Conservation (phyloP, 768 basidiomycete species). For the Chiua virens region DNA sequence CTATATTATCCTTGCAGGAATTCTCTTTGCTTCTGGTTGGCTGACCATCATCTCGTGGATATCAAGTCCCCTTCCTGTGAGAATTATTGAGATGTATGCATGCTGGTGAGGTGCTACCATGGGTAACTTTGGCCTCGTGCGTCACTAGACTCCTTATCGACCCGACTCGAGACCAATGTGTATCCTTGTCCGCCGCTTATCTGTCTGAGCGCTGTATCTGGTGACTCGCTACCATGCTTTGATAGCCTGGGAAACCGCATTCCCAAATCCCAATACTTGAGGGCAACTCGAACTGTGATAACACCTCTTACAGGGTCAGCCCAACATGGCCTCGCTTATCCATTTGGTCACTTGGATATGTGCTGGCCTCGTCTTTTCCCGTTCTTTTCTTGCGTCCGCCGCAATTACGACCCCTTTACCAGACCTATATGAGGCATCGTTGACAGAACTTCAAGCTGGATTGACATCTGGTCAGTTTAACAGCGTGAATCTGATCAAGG, state of each 20-base stretch:
- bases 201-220: background rate
- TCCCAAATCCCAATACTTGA: constrained; percentile 2
- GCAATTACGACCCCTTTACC: constrained; percentile 27
- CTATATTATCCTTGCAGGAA: no score
- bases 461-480: constrained; percentile 36
- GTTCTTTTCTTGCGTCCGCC: constrained; percentile 9
- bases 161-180: background rate
- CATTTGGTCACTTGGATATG: constrained; percentile 8
- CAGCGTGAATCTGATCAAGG: constrained; percentile 43
- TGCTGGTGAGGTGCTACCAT: background rate
- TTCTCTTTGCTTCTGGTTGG: background rate
- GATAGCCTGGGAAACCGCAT: constrained; percentile 8
- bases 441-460: constrained; percentile 40
- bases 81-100: background rate
- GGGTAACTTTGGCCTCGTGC: constrained; percentile 2
- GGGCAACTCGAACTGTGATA: background rate
- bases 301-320: background rate
- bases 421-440: constrained; percentile 42
- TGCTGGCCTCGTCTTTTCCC: constrained; percentile 2
- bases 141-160: constrained; percentile 1
- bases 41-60: no score
- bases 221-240: constrained; percentile 10
- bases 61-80: background rate
- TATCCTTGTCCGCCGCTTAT: background rate
- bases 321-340: constrained; percentile 5